Evolutionary conservation across 192 early-diverging fungal genomes (phyloP).

Genomic region (Gonapodya prolifera): DNA sequence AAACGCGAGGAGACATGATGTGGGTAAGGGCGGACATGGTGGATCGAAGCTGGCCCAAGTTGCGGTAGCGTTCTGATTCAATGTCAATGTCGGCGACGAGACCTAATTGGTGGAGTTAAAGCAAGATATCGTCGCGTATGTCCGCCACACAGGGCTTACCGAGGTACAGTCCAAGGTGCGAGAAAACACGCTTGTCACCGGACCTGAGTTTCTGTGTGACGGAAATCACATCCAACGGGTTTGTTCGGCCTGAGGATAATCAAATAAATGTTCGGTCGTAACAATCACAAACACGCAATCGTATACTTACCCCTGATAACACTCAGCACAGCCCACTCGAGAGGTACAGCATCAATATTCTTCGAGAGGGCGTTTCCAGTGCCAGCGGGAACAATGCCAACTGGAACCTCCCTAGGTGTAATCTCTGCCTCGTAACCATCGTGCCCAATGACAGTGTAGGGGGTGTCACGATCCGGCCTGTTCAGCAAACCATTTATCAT

Average conservation of each 20-base stretch:
- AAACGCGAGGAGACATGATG: background rate
- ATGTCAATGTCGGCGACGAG: background rate
- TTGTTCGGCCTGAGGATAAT: background rate
- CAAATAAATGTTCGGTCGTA: background rate
- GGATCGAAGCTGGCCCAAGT: background rate
- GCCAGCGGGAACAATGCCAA: background rate
- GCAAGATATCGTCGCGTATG: too few relatives aligned
- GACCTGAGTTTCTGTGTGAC: background rate
- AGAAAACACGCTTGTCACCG: background rate
- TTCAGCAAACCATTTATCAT: constrained; percentile 66
- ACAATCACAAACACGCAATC: background rate
- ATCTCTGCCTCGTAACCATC: background rate
- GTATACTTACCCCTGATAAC: background rate
- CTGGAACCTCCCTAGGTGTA: background rate
- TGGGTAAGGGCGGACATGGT: background rate
- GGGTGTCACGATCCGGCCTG: constrained; percentile 41
- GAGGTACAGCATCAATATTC: background rate
- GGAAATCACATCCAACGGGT: background rate
- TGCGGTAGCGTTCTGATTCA: background rate
- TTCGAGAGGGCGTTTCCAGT: background rate
- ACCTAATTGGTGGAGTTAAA: too few relatives aligned
- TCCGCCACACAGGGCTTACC: background rate
- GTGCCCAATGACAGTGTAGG: constrained; percentile 1
- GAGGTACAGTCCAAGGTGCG: background rate
- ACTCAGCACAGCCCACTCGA: background rate